Conservation (phyloP, 345 rosid species). For the Euphorbia tirucalli region DNA sequence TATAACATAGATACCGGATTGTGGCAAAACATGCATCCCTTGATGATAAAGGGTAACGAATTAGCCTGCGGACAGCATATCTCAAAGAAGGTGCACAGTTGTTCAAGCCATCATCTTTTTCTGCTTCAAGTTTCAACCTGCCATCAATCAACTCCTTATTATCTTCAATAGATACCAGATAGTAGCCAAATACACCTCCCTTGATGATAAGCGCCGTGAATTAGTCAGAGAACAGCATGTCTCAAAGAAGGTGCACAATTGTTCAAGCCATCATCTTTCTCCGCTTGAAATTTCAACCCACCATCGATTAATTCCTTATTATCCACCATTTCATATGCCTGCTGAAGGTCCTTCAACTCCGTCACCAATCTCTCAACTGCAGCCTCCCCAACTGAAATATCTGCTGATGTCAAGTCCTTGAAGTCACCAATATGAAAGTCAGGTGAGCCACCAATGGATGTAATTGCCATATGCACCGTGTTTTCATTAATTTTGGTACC, state of each 20-base stretch:
- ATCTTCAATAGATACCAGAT: constrained; percentile 14
- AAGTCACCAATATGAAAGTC: constrained; percentile 74
- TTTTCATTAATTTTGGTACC: constrained; percentile 27
- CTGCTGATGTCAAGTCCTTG: constrained; percentile 64
- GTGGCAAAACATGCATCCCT: constrained; percentile 58
- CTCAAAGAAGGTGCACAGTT: constrained; percentile 79
- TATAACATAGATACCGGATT: background rate
- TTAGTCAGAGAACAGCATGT: constrained; percentile 82
- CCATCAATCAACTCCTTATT: constrained; percentile 50
- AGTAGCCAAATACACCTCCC: constrained; percentile 56
- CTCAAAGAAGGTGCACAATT: constrained; percentile 80
- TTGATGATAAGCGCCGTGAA: constrained; percentile 89
- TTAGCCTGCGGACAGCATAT: constrained; percentile 83
- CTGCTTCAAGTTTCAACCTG: constrained; percentile 74
- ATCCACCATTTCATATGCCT: constrained; percentile 50
- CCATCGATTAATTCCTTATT: constrained; percentile 50
- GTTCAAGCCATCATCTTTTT: constrained; percentile 82
- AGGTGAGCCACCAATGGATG: constrained; percentile 40
- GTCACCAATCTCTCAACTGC: constrained; percentile 62
- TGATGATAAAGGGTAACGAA: constrained; percentile 90
- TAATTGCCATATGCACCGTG: constrained; percentile 22
- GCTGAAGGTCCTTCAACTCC: constrained; percentile 73
- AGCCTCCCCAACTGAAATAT: constrained; percentile 52
- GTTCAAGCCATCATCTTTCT: constrained; percentile 82
- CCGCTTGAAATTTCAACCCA: constrained; percentile 71